Evolutionary conservation across 768 basidiomycete species (phyloP).

Genomic region (Chalciporus pseudorubinellus): DNA sequence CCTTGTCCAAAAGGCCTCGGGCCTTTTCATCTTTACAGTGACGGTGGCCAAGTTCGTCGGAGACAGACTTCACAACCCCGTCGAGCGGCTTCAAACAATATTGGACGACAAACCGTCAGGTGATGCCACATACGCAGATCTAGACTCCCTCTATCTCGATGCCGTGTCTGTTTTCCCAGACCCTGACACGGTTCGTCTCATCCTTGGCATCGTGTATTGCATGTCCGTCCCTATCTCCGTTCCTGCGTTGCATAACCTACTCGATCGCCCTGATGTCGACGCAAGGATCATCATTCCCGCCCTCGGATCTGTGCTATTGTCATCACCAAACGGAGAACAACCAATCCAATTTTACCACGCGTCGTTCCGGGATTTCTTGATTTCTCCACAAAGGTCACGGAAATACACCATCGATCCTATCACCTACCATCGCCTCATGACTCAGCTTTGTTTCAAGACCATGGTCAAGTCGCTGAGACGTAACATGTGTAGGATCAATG

Average conservation of each 20-base stretch:
- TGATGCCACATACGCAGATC: constrained; percentile 11
- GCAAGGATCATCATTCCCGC: constrained; percentile 18
- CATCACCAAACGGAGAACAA: constrained; percentile 12
- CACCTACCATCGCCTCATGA: constrained; percentile 16
- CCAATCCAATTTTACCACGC: constrained; percentile 21
- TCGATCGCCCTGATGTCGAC: constrained; percentile 12
- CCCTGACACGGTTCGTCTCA: constrained; percentile 13
- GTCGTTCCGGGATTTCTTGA: constrained; percentile 19
- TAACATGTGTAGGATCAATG: constrained; percentile 14
- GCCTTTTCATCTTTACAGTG: constrained; percentile 29
- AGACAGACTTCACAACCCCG: constrained; percentile 17
- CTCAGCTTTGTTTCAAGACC: constrained; percentile 14
- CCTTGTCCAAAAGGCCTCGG: constrained; percentile 16
- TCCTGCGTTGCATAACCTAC: constrained; percentile 7
- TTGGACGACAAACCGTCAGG: constrained; percentile 8
- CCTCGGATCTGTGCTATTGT: constrained; percentile 14
- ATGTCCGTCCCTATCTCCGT: constrained; percentile 14
- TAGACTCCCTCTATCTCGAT: constrained; percentile 15
- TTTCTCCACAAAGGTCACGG: constrained; percentile 13
- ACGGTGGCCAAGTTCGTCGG: constrained; percentile 28
- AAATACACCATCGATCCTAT: constrained; percentile 7
- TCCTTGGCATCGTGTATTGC: constrained; percentile 18
- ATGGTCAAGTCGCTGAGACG: constrained; percentile 14
- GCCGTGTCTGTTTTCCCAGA: constrained; percentile 17
- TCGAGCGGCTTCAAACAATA: constrained; percentile 12